Conservation (phyloP, 2,329 filamentous ascomycete species). For the Talaromyces atroroseus region DNA sequence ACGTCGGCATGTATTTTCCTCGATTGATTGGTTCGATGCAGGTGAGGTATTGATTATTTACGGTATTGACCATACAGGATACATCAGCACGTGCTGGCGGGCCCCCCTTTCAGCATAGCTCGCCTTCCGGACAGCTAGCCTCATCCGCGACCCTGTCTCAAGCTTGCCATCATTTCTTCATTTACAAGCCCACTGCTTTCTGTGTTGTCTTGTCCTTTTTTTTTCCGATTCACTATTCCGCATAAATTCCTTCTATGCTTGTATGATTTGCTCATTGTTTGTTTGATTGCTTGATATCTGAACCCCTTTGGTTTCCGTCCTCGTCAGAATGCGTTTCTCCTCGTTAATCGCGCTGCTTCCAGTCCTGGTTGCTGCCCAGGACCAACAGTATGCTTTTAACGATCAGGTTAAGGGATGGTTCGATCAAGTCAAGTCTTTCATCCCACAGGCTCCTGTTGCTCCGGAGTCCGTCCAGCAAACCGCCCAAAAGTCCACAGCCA, state of each 20-base stretch:
- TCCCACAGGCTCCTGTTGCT: conserved; percentile 44
- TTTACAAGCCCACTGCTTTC: conserved; percentile 1
- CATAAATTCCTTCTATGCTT: neutral
- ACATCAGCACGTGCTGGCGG: neutral
- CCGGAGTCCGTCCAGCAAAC: conserved; percentile 33
- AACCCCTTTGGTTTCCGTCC: neutral
- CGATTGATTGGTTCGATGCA: neutral
- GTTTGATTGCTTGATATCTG: neutral
- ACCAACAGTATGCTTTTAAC: conserved; percentile 48
- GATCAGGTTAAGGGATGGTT: conserved; percentile 45
- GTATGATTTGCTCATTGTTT: neutral
- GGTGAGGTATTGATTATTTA: neutral
- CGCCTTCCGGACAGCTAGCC: conserved; percentile 12
- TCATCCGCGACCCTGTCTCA: neutral
- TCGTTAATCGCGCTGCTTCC: conserved; percentile 45
- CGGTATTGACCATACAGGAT: neutral
- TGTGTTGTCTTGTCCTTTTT: conserved; percentile 4
- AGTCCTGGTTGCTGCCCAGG: conserved; percentile 50
- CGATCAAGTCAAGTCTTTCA: conserved; percentile 49
- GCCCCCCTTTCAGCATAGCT: conserved; percentile 8
- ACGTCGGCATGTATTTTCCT: neutral
- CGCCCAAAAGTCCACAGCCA: conserved; percentile 42
- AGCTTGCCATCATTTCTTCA: conserved; percentile 6
- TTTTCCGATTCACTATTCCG: neutral
- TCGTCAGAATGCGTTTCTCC: conserved; percentile 48